These are phyloP conservation scores for Aspergillus nanangensis DNA, from an alignment of 495 filamentous ascomycete species.

Conservation along the genomic window DNA sequence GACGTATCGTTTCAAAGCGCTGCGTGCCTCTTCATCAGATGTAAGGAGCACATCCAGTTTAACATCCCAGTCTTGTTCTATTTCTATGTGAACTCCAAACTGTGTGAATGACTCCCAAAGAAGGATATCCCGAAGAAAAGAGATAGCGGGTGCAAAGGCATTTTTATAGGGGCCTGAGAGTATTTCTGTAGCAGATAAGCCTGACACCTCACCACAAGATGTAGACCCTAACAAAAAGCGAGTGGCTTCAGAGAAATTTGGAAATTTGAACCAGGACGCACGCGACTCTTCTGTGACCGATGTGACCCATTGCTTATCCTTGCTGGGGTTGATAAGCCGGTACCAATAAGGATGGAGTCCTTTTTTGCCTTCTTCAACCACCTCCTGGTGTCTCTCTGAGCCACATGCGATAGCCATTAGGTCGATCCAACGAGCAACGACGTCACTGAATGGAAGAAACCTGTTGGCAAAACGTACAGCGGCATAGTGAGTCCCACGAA, in stretches of 20 bases:
- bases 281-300: constrained; percentile 14
- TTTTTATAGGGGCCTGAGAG: constrained; percentile 28
- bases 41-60: constrained; percentile 66
- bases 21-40: constrained; percentile 57
- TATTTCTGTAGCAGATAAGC: constrained; percentile 17
- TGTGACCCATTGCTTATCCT: constrained; percentile 22
- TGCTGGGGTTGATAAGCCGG: constrained; percentile 54
- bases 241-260: constrained; percentile 36
- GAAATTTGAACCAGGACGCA: constrained; percentile 39
- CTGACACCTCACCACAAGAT: constrained; percentile 16
- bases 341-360: constrained; percentile 83
- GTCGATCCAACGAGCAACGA: constrained; percentile 82
- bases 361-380: constrained; percentile 84
- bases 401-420: constrained; percentile 69
- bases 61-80: constrained; percentile 82
- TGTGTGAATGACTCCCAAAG: constrained; percentile 64
- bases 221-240: constrained; percentile 26
- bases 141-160: constrained; percentile 56
- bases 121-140: constrained; percentile 69
- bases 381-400: constrained; percentile 64
- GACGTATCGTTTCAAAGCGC: constrained; percentile 52
- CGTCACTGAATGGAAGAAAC: constrained; percentile 76
- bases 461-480: constrained; percentile 87
- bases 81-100: constrained; percentile 42
- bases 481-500: constrained; percentile 70